Percentiles rank a stretch among this genome's conserved stretches.
phyloP scores from a whole-genome alignment of 208 protist genomes.

The Trypanosoma platydactyli region DNA sequence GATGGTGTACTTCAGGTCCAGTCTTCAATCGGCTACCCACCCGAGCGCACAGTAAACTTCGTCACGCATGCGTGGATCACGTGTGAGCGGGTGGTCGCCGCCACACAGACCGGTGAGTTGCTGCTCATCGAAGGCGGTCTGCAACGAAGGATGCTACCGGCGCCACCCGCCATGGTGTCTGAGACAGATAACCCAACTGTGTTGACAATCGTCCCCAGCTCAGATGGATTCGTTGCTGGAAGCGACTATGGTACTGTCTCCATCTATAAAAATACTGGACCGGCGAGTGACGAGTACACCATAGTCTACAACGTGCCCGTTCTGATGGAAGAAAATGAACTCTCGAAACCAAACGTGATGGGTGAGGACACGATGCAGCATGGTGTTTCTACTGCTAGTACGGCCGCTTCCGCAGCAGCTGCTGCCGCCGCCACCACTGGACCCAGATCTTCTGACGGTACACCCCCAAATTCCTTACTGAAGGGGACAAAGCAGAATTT shows the following conservation, averaged over 20 bases:
- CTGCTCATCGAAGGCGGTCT: constrained; percentile 79
- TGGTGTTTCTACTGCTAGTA: not conserved
- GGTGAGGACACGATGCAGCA: not conserved
- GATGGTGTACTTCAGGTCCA: constrained; percentile 86
- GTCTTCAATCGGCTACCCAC: constrained; percentile 43
- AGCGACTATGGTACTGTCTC: constrained; percentile 62
- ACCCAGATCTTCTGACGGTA: not conserved
- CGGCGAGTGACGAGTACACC: constrained; percentile 11
- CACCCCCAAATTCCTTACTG: not conserved
- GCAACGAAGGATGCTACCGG: constrained; percentile 45
- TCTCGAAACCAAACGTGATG: not conserved
- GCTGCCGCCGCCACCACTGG: not conserved
- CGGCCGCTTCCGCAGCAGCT: too few species aligned
- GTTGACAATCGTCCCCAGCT: constrained; percentile 45
- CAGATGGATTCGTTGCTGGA: constrained; percentile 71
- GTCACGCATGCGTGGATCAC: constrained; percentile 91
- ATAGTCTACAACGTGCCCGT: constrained; percentile 29
- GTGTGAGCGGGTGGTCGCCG: constrained; percentile 76
- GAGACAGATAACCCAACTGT: constrained; percentile 34
- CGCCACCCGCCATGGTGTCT: constrained; percentile 25
- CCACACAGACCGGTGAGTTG: constrained; percentile 82
- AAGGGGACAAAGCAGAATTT: constrained; percentile 13
- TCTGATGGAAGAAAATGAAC: constrained; percentile 7
- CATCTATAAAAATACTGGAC: constrained; percentile 54
- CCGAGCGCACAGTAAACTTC: constrained; percentile 79